These are phyloP conservation scores for Laguncularia racemosa DNA, from an alignment of 345 rosid genomes.

Conservation along the genomic window DNA sequence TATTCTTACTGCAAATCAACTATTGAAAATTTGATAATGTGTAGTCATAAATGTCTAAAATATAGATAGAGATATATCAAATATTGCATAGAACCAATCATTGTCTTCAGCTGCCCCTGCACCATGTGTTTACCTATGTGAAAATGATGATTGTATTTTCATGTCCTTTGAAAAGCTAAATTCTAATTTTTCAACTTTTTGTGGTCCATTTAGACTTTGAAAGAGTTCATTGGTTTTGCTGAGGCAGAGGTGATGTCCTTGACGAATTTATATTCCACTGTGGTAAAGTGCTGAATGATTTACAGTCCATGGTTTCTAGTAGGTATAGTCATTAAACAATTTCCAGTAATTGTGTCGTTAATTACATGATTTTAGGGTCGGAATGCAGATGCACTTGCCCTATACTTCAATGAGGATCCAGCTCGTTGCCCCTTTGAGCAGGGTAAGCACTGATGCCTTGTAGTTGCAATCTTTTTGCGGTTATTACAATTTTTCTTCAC, in stretches of 20 bases:
- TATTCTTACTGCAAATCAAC: too few species aligned
- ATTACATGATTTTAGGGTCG: constrained; percentile 45
- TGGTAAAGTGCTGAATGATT: constrained; percentile 42
- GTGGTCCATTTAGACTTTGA: constrained; percentile 49
- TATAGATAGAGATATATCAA: too few species aligned
- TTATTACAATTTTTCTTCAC: too few species aligned
- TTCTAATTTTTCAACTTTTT: not conserved
- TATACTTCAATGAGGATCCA: constrained; percentile 97
- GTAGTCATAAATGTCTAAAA: too few species aligned
- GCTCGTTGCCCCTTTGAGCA: constrained; percentile 94
- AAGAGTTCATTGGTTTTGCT: constrained; percentile 63
- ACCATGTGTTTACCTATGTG: not conserved
- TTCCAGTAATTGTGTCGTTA: not conserved
- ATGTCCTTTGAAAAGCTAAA: not conserved
- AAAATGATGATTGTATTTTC: not conserved
- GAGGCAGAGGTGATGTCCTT: constrained; percentile 76
- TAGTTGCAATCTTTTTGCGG: constrained; percentile 1
- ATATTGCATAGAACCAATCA: too few species aligned
- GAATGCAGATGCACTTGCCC: constrained; percentile 95
- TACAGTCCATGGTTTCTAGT: constrained; percentile 6
- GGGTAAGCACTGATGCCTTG: constrained; percentile 38
- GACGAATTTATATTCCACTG: constrained; percentile 69
- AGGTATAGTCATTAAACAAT: not conserved
- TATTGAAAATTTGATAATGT: too few species aligned
- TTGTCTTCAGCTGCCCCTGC: too few species aligned